These are phyloP conservation scores for Hibiscus syriacus DNA, from an alignment of 345 rosid species.

Conservation along the genomic window DNA sequence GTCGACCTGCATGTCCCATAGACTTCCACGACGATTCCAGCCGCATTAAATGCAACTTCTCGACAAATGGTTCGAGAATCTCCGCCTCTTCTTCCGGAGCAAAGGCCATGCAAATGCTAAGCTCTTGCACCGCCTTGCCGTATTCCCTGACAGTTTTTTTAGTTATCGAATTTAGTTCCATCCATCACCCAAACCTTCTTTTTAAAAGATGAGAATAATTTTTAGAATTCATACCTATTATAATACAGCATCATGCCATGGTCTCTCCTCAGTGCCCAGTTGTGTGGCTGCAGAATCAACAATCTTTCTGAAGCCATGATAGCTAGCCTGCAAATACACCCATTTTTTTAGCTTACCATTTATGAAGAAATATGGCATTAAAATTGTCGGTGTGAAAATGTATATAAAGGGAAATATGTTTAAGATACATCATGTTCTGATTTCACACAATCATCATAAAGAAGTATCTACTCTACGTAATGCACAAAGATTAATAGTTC, in stretches of 20 bases:
- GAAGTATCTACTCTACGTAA: too few relatives aligned
- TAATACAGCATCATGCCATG: slow-evolving; percentile 90
- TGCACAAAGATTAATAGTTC: too few relatives aligned
- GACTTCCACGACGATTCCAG: slow-evolving; percentile 64
- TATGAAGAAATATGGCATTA: not conserved
- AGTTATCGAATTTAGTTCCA: not conserved
- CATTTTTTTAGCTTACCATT: not conserved
- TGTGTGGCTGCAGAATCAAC: slow-evolving; percentile 78
- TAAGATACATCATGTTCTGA: not conserved
- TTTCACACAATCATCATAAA: not conserved
- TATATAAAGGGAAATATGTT: too few relatives aligned
- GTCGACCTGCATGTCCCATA: slow-evolving; percentile 41
- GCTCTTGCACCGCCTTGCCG: slow-evolving; percentile 79
- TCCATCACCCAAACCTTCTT: not conserved
- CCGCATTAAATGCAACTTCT: slow-evolving; percentile 73
- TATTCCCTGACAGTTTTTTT: slow-evolving; percentile 40
- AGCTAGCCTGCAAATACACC: slow-evolving; percentile 48
- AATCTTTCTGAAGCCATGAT: slow-evolving; percentile 82
- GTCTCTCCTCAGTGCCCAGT: slow-evolving; percentile 81
- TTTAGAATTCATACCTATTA: slow-evolving; percentile 33
- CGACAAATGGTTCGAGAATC: slow-evolving; percentile 59
- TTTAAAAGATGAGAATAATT: not conserved
- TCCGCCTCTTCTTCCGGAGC: slow-evolving; percentile 70
- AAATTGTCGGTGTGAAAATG: too few relatives aligned
- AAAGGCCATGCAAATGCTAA: slow-evolving; percentile 89